Evolutionary conservation across 2,329 filamentous ascomycete species (phyloP).

Genomic region (Thelonectria rubi): DNA sequence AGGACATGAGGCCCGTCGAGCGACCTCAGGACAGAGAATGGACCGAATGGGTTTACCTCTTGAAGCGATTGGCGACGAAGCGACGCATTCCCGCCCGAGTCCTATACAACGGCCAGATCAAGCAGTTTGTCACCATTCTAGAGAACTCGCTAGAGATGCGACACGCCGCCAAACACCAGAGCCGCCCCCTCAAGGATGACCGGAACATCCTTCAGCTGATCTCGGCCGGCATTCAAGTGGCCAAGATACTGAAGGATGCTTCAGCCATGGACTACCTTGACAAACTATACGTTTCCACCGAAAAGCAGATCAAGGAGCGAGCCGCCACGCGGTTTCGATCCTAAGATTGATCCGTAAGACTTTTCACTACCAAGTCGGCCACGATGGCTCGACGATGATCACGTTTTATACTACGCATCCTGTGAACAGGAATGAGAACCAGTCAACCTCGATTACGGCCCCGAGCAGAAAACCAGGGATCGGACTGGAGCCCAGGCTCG

Average conservation of each 20-base stretch:
- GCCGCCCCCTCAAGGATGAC: constrained; percentile 85
- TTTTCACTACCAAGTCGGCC: constrained; percentile 28
- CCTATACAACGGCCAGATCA: constrained; percentile 89
- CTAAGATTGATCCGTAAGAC: constrained; percentile 32
- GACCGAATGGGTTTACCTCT: constrained; percentile 91
- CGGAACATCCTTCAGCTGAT: constrained; percentile 88
- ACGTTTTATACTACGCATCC: constrained; percentile 42
- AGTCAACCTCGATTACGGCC: constrained; percentile 42
- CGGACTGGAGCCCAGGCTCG: constrained; percentile 23
- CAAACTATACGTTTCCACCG: constrained; percentile 82
- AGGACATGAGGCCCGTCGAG: constrained; percentile 81
- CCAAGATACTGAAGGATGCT: constrained; percentile 86
- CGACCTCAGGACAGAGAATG: constrained; percentile 82
- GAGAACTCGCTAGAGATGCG: constrained; percentile 91
- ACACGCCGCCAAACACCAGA: constrained; percentile 84
- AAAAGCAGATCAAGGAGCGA: constrained; percentile 79
- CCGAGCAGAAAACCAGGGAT: constrained; percentile 40
- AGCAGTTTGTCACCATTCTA: constrained; percentile 86
- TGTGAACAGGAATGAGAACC: constrained; percentile 35
- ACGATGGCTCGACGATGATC: constrained; percentile 31
- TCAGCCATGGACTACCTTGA: constrained; percentile 85
- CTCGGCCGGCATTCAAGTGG: constrained; percentile 86
- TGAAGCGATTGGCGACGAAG: constrained; percentile 87
- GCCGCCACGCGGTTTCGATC: constrained; percentile 49
- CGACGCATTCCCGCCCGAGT: constrained; percentile 84